Conservation (phyloP, 371 early-diverging fungal species). For the Haplosporangium sp. region DNA sequence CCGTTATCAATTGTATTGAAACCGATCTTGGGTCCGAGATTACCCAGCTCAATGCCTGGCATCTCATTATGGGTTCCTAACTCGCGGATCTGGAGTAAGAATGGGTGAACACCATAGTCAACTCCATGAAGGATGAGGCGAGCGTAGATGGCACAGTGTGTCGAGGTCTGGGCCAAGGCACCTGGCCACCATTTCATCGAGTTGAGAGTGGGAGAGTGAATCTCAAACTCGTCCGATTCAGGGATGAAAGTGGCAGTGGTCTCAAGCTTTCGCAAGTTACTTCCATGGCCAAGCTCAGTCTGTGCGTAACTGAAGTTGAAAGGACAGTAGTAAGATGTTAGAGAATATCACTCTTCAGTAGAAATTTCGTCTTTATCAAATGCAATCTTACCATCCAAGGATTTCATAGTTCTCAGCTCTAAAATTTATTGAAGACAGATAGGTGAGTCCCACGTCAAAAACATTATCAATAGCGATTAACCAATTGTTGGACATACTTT, state of each 20-base stretch:
- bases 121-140: slow-evolving; percentile 83
- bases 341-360: background rate
- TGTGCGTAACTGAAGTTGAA: slow-evolving; percentile 62
- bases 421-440: background rate
- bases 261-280: slow-evolving; percentile 91
- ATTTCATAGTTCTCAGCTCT: slow-evolving; percentile 77
- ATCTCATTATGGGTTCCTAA: slow-evolving; percentile 76
- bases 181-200: slow-evolving; percentile 94
- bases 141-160: slow-evolving; percentile 88
- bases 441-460: background rate
- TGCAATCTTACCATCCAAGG: slow-evolving; percentile 70
- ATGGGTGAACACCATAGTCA: slow-evolving; percentile 84
- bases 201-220: slow-evolving; percentile 86
- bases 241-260: slow-evolving; percentile 90
- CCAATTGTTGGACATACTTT: slow-evolving; percentile 43
- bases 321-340: background rate
- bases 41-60: slow-evolving; percentile 87
- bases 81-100: slow-evolving; percentile 88
- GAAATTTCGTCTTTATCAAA: too few species aligned
- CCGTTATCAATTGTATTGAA: slow-evolving; percentile 89
- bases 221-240: slow-evolving; percentile 86
- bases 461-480: background rate
- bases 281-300: slow-evolving; percentile 79
- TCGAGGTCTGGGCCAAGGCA: slow-evolving; percentile 74
- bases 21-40: slow-evolving; percentile 86